Evolutionary conservation across 495 filamentous ascomycete species (phyloP).

Genomic region (Penicillium waksmanii): DNA sequence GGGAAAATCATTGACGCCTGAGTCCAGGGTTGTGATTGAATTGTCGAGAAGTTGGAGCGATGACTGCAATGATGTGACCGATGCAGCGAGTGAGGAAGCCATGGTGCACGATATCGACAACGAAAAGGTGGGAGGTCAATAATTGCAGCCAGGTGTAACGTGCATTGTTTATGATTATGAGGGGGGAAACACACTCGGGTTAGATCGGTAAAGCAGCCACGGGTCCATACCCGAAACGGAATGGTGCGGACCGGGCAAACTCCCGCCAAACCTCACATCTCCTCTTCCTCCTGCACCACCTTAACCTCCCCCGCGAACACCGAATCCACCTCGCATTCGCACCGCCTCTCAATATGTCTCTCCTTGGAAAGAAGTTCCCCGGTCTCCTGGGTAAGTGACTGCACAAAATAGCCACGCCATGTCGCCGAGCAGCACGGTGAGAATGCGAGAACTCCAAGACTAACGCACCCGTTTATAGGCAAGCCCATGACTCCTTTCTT

Average conservation of each 20-base stretch:
- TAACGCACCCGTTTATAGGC: slow-evolving; percentile 59
- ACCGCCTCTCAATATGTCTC: slow-evolving; percentile 64
- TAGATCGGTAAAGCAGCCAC: slow-evolving; percentile 31
- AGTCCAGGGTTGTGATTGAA: slow-evolving; percentile 71
- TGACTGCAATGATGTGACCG: slow-evolving; percentile 70
- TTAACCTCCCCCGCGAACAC: slow-evolving; percentile 29
- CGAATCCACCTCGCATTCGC: slow-evolving; percentile 40
- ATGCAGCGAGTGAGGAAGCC: slow-evolving; percentile 59
- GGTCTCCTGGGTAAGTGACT: slow-evolving; percentile 77
- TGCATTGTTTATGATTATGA: slow-evolving; percentile 36
- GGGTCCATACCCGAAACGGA: slow-evolving; percentile 37
- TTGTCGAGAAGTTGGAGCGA: slow-evolving; percentile 74
- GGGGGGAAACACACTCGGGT: slow-evolving; percentile 17
- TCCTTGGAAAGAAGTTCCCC: slow-evolving; percentile 93
- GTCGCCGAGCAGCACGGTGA: not conserved
- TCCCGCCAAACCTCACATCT: slow-evolving; percentile 45
- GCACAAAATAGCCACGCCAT: slow-evolving; percentile 6
- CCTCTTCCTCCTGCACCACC: slow-evolving; percentile 34
- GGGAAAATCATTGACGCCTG: slow-evolving; percentile 75
- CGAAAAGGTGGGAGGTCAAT: not conserved
- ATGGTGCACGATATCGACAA: slow-evolving; percentile 27
- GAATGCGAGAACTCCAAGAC: slow-evolving; percentile 15
- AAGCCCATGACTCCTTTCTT: slow-evolving; percentile 90
- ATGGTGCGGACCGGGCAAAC: slow-evolving; percentile 38
- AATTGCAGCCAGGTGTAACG: not conserved